Conservation (phyloP, 352 stramenopile species). For the Phytophthora tubulina region DNA sequence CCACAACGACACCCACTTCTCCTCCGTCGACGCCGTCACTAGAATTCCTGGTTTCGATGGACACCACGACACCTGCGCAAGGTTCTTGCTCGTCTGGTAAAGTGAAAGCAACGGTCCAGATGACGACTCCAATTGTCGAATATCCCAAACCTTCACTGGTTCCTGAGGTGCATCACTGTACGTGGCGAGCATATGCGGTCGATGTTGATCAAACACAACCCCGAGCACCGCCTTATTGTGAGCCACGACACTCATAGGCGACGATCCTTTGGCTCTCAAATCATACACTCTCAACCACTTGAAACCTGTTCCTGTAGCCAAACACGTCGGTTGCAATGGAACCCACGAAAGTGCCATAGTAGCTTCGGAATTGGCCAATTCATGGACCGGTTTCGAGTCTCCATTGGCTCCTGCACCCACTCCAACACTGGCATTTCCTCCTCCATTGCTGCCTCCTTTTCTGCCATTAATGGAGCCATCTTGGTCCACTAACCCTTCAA, state of each 20-base stretch:
- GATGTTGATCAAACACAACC: slow-evolving; percentile 85
- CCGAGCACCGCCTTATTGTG: slow-evolving; percentile 89
- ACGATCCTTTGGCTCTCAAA: slow-evolving; percentile 60
- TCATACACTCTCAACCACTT: slow-evolving; percentile 92
- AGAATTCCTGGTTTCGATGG: slow-evolving; percentile 85
- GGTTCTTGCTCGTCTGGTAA: slow-evolving; percentile 75
- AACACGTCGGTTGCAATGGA: slow-evolving; percentile 78
- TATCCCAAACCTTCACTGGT: slow-evolving; percentile 89
- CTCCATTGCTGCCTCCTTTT: slow-evolving; percentile 37
- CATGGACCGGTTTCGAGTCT: slow-evolving; percentile 73
- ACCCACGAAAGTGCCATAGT: slow-evolving; percentile 88
- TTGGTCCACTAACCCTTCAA: slow-evolving; percentile 46
- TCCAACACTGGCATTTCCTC: slow-evolving; percentile 29
- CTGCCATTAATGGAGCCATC: slow-evolving; percentile 31
- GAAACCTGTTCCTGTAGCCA: slow-evolving; percentile 87
- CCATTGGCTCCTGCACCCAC: slow-evolving; percentile 32
- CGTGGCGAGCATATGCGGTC: slow-evolving; percentile 83
- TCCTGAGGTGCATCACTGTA: slow-evolving; percentile 87
- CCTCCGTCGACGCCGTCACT: slow-evolving; percentile 77
- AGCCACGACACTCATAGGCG: slow-evolving; percentile 83
- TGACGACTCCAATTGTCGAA: slow-evolving; percentile 79
- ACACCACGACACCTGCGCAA: slow-evolving; percentile 86
- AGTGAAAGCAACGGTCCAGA: slow-evolving; percentile 74
- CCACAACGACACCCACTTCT: slow-evolving; percentile 89
- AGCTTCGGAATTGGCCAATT: slow-evolving; percentile 87